Conservation (phyloP, 306 rosid species). For the Prinsepia uniflora region DNA sequence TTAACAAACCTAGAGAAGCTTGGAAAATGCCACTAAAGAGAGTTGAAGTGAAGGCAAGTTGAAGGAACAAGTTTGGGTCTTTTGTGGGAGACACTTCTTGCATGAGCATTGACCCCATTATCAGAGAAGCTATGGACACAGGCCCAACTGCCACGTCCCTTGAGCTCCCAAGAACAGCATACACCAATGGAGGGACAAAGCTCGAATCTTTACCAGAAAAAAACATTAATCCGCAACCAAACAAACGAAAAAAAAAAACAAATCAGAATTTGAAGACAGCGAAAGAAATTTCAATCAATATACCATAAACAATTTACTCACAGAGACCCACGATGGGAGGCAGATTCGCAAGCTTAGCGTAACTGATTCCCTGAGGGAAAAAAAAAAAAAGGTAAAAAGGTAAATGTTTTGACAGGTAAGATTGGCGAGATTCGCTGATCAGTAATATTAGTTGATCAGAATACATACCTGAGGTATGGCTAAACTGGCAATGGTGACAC, state of each 20-base stretch:
- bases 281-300: background rate
- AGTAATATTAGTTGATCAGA: background rate
- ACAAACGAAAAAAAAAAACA: background rate
- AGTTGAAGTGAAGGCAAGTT: conserved; percentile 80
- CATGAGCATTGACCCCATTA: conserved; percentile 77
- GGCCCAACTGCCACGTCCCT: conserved; percentile 95
- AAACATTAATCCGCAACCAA: no score
- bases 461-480: conserved; percentile 86
- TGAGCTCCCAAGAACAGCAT: conserved; percentile 94
- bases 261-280: no score
- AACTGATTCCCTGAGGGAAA: conserved; percentile 72
- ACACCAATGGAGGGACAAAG: conserved; percentile 92
- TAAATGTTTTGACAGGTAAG: background rate
- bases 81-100: conserved; percentile 71
- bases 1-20: conserved; percentile 80
- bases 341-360: conserved; percentile 86
- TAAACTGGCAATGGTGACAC: conserved; percentile 95
- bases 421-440: background rate
- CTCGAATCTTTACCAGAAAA: conserved; percentile 60
- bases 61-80: conserved; percentile 67
- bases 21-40: conserved; percentile 86
- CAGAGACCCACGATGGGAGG: conserved; percentile 97
- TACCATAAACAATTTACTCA: conserved; percentile 34
- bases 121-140: conserved; percentile 94
- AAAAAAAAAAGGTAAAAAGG: background rate